Conservation (phyloP, 2,329 filamentous ascomycete genomes). For the Pseudogymnoascus sp. region DNA sequence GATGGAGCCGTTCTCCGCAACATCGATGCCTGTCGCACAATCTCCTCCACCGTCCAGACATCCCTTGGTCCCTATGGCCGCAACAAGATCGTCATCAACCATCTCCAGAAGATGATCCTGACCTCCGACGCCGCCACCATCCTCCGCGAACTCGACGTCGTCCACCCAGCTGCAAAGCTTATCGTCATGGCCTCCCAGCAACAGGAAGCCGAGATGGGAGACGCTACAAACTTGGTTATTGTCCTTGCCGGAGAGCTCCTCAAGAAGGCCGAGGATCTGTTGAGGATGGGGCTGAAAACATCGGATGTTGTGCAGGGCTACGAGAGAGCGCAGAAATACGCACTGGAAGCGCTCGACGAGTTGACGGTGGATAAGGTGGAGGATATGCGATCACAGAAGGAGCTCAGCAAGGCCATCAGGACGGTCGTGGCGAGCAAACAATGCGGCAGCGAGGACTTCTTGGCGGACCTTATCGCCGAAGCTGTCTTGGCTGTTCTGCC, state of each 20-base stretch:
- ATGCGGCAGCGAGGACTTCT: constrained; percentile 81
- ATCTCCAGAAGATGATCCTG: constrained; percentile 98
- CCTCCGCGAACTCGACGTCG: constrained; percentile 91
- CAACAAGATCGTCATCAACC: constrained; percentile 99
- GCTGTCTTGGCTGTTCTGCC: constrained; percentile 79
- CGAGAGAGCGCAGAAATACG: constrained; percentile 86
- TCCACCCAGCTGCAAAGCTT: constrained; percentile 95
- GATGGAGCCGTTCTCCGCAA: constrained; percentile 98
- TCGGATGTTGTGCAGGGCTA: constrained; percentile 94
- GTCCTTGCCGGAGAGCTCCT: constrained; percentile 89
- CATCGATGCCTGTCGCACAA: constrained; percentile 95
- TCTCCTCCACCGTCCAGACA: constrained; percentile 92
- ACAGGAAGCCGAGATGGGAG: constrained; percentile 98
- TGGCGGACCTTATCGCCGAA: constrained; percentile 82
- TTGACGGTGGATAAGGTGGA: constrained; percentile 85
- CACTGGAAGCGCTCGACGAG: constrained; percentile 77
- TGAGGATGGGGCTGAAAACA: constrained; percentile 97
- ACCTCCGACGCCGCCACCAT: constrained; percentile 98
- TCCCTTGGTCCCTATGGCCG: constrained; percentile 94
- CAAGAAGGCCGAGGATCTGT: constrained; percentile 92
- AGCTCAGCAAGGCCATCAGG: constrained; percentile 89
- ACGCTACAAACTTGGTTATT: constrained; percentile 96
- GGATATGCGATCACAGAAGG: constrained; percentile 69
- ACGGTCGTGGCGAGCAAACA: constrained; percentile 97
- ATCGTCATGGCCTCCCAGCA: constrained; percentile 98